Percentiles rank a stretch among this genome's conserved stretches.
Conservation (phyloP, 306 rosid species). For the Cucumis hystrix region DNA sequence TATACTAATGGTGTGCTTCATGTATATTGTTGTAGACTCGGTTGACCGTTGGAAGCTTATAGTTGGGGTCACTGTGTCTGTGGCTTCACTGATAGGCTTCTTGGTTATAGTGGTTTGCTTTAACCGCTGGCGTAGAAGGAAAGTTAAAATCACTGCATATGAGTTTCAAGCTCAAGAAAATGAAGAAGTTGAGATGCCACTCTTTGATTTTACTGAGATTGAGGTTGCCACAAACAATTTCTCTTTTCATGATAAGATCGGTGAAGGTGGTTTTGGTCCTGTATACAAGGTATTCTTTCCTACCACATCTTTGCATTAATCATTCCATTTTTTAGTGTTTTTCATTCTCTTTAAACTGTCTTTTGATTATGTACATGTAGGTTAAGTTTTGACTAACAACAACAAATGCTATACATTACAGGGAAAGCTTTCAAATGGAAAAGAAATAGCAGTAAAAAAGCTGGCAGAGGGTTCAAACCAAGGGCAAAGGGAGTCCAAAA, state of each 20-base stretch:
- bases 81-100: neutral
- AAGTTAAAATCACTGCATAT: neutral
- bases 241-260: neutral
- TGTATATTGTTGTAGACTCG: neutral
- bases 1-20: neutral
- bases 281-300: neutral
- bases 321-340: neutral
- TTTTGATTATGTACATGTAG: no score
- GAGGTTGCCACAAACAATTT: conserved; percentile 2
- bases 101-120: neutral
- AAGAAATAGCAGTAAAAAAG: conserved; percentile 20
- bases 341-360: neutral
- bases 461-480: conserved; percentile 22
- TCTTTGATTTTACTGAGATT: neutral
- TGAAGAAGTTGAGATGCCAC: neutral
- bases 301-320: neutral
- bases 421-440: conserved; percentile 19
- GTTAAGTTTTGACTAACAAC: neutral
- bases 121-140: neutral
- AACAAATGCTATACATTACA: neutral
- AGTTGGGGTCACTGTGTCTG: neutral
- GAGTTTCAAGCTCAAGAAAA: neutral
- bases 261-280: conserved; percentile 16
- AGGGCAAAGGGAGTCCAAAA: conserved; percentile 23
- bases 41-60: neutral